Evolutionary conservation across 2,329 filamentous ascomycete genomes (phyloP), one percentile per base, ranked within the genome.

Genomic region (Trichoderma sp.): DNA sequence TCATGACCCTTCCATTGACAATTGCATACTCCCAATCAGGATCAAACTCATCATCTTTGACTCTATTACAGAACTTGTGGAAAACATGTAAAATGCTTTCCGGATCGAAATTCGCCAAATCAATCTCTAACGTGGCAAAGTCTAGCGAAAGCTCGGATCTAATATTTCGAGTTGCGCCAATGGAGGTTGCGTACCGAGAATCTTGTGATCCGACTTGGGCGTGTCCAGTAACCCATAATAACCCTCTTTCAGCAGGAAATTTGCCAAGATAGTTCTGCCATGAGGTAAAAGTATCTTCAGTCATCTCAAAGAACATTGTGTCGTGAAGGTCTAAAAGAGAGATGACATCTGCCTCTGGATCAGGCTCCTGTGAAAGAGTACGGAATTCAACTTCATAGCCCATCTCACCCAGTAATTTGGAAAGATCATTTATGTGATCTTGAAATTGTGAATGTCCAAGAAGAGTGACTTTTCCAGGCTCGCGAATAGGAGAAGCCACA

Each of bases 81-180:
- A 60, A 69, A 26, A 69, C 34, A 24, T 21, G 15, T 12, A 71
- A 3, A 34, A 66, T 21, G 2, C 14, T 30, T 58, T 43, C 39
- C 3, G 56, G 21, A 8, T 63, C 66, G 11, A 57, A 32, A 30
- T 43, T 21, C 2, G 64, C 7, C 8, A 62, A 4, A 5, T 72
- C 69, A 7, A 73, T n/a, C 24, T 74, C 73, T 4, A 69, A 28
- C 3, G 73, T 74, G 2, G 61, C 63, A 39, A 74, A 72, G n/a
- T 73, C 67, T 21, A 71, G 6, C 0, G 36, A 47, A 2, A 73
- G 60, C 58, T 74, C 72, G 30, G 47, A 51, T 9, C 72, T 69
- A 3, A 72, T 57, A 2, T 61, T 69, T 6, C 73, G 68, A 26
- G 71, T 69, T 15, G 65, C 51, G 0, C 73, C 73, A 43, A 70